Evolutionary conservation across 202 grass and related monocot species (phyloP), one percentile per base, ranked within the genome.

Genomic region (Zizania palustris): DNA sequence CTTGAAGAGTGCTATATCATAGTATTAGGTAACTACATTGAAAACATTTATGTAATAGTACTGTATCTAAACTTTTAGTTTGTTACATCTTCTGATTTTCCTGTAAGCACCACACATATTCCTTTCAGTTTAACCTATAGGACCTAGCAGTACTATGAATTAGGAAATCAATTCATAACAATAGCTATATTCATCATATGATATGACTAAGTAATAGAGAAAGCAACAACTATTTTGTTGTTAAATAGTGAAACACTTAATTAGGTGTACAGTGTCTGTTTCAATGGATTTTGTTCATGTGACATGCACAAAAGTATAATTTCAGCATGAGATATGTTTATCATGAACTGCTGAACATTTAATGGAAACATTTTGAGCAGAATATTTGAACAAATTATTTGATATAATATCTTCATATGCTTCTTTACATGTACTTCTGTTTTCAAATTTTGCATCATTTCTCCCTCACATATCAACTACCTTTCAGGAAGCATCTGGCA

Each of bases 401-500:
- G 35, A 15, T n/a, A n/a, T 15, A 54, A 39, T 75, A 78, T 59
- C 60, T 58, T 58, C 7, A 28, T 36, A 13, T 53, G 3, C n/a
- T 80, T 66, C n/a, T 77, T 82, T 63, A 45, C 21, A 14, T 38
- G 43, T 43, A 39, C 15, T 55, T 46, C 4, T 72, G 16, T 65
- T 89, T 59, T 70, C 6, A 18, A 38, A 46, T 63, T 74, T 60
- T 73, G 9, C 60, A 55, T 40, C 49, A 39, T 82, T 81, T 83
- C 7, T 64, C 57, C 34, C 57, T 83, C 71, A 67, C 50, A 81
- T 40, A 62, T 71, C 36, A 65, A 69, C 84, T 35, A 39, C 75
- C 73, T 76, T 80, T 57, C 91, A 98, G 95, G 95, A 94, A 90
- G 87, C 83, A 89, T 93, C 72, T 79, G 65, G 72, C 49, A 86